These are phyloP conservation scores for Isatis lusitanica DNA, from an alignment of 441 rosid species.

Conservation along the genomic window DNA sequence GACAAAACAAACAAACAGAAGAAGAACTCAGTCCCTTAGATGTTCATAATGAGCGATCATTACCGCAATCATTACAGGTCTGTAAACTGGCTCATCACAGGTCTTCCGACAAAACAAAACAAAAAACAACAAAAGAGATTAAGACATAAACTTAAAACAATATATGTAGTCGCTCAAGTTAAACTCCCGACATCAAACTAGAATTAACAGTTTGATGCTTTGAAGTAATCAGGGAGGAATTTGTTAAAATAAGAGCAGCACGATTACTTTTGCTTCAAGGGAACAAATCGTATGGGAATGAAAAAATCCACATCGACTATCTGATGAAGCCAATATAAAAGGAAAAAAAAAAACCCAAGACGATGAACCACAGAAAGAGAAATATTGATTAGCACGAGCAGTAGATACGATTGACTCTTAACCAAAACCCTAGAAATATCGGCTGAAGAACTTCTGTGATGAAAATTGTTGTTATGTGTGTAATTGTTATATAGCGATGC, in stretches of 20 bases:
- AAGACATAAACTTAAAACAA: not conserved
- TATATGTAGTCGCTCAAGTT: constrained; percentile 41
- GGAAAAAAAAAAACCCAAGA: too few relatives aligned
- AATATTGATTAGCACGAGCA: too few relatives aligned
- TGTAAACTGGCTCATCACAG: constrained; percentile 69
- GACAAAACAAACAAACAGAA: not conserved
- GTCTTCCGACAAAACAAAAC: not conserved
- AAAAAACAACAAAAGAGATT: not conserved
- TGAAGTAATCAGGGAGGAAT: not conserved
- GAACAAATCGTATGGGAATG: constrained; percentile 76
- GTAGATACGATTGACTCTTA: too few relatives aligned
- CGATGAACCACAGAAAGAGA: too few relatives aligned
- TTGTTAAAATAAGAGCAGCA: constrained; percentile 39
- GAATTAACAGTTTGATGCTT: not conserved
- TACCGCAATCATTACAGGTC: constrained; percentile 91
- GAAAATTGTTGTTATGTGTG: not conserved
- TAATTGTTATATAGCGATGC: not conserved
- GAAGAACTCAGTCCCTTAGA: constrained; percentile 86
- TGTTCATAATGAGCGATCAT: constrained; percentile 74
- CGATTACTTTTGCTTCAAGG: constrained; percentile 68
- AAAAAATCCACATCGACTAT: constrained; percentile 65
- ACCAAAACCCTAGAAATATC: not conserved
- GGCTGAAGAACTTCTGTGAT: not conserved
- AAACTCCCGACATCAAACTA: constrained; percentile 24
- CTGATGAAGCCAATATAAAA: constrained; percentile 55